Percentiles rank a stretch among this genome's conserved stretches.
These are phyloP conservation scores for Candolleomyces aberdarensis DNA, from an alignment of 768 basidiomycete species.

Conservation along the genomic window DNA sequence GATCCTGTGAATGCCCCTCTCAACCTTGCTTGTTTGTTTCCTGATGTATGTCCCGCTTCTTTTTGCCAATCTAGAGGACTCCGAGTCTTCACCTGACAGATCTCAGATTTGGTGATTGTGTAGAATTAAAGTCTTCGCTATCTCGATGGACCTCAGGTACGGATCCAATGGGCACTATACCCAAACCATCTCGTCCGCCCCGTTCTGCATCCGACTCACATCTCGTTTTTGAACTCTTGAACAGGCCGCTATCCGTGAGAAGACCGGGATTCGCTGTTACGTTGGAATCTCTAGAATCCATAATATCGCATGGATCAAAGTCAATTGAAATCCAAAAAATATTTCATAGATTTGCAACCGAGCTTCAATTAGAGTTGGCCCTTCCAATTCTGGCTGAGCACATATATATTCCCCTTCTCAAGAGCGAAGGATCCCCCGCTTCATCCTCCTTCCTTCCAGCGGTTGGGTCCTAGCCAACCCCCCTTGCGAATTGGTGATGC, in stretches of 20 bases:
- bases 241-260: constrained; percentile 35
- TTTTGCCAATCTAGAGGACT: constrained; percentile 18
- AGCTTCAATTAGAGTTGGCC: constrained; percentile 15
- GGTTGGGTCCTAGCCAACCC: constrained; percentile 6
- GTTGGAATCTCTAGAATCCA: constrained; percentile 39
- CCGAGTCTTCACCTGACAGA: constrained; percentile 29
- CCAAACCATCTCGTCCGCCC: constrained; percentile 33
- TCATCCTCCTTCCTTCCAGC: constrained; percentile 15
- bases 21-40: neutral
- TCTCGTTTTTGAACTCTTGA: constrained; percentile 20
- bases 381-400: constrained; percentile 35
- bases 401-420: constrained; percentile 7
- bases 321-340: constrained; percentile 60
- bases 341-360: constrained; percentile 36
- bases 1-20: constrained; percentile 16
- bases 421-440: constrained; percentile 13
- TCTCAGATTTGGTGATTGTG: constrained; percentile 38
- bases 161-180: constrained; percentile 24
- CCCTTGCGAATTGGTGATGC: constrained; percentile 41
- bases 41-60: constrained; percentile 24
- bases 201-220: constrained; percentile 38
- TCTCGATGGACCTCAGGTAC: constrained; percentile 35
- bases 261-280: constrained; percentile 33
- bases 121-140: constrained; percentile 34
- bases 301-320: constrained; percentile 45